Percentiles rank a stretch among this genome's conserved stretches.
These are phyloP conservation scores for Epichloe glyceriae DNA, from an alignment of 2,329 filamentous ascomycete species.

Conservation along the genomic window DNA sequence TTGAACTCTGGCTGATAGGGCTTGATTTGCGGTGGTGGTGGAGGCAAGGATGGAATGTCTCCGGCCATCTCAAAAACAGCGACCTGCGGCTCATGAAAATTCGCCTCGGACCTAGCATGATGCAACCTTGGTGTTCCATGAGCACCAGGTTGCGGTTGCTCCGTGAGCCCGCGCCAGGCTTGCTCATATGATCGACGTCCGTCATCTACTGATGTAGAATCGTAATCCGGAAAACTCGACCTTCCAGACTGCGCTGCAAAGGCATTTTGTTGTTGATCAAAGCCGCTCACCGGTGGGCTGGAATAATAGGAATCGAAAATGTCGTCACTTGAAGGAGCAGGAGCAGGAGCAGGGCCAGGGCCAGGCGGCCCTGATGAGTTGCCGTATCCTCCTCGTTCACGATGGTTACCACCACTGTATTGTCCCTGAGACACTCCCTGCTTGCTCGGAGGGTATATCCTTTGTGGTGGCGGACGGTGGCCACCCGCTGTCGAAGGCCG, in stretches of 20 bases:
- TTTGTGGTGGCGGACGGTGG: constrained; percentile 38
- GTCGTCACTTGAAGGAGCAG: constrained; percentile 30
- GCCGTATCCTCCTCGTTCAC: constrained; percentile 22
- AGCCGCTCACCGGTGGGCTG: constrained; percentile 17
- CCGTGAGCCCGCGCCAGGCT: constrained; percentile 26
- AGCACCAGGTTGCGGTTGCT: constrained; percentile 34
- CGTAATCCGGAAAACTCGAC: constrained; percentile 28
- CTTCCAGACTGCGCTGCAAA: constrained; percentile 11
- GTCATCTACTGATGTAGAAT: constrained; percentile 22
- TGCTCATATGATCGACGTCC: constrained; percentile 34
- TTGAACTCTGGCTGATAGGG: constrained; percentile 16
- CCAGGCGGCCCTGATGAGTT: constrained; percentile 10
- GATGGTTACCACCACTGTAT: constrained; percentile 18
- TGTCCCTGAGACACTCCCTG: constrained; percentile 25
- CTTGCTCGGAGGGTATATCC: constrained; percentile 30
- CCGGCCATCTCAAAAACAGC: constrained; percentile 64
- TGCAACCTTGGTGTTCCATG: constrained; percentile 40
- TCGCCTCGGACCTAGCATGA: constrained; percentile 54
- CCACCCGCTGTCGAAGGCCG: constrained; percentile 43
- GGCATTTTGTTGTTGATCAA: constrained; percentile 13
- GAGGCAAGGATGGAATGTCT: constrained; percentile 45
- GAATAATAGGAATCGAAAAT: constrained; percentile 45
- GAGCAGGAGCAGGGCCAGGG: background rate
- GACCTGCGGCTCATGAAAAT: constrained; percentile 48
- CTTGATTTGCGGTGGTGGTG: constrained; percentile 26